These are phyloP conservation scores for Aechmea fasciata DNA, from an alignment of 176 grass and related monocot genomes.

Conservation along the genomic window DNA sequence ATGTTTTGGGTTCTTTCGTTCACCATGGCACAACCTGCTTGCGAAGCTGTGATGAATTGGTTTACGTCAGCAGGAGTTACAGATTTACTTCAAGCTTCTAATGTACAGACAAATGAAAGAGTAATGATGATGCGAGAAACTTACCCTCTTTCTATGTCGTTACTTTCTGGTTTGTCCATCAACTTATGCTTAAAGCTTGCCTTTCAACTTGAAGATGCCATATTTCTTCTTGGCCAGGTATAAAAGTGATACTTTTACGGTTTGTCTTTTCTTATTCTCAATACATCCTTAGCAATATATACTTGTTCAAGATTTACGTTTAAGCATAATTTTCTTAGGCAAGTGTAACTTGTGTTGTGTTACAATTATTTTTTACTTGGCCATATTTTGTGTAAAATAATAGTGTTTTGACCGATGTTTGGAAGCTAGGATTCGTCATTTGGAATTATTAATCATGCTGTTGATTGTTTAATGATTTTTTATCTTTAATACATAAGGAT, in stretches of 20 bases:
- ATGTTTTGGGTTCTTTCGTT: constrained; percentile 99
- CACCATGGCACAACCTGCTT: constrained; percentile 82
- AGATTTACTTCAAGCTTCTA: constrained; percentile 73
- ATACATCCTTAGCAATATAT: neutral
- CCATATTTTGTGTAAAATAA: too few relatives aligned
- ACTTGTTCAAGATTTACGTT: neutral
- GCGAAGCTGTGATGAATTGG: constrained; percentile 98
- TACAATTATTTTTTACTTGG: too few relatives aligned
- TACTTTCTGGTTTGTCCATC: constrained; percentile 93
- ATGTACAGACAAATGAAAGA: constrained; percentile 74
- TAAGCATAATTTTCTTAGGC: neutral
- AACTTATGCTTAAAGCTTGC: constrained; percentile 96
- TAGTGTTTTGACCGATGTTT: too few relatives aligned
- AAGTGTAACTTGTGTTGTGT: neutral
- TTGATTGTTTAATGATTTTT: too few relatives aligned
- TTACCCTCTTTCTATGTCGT: constrained; percentile 74
- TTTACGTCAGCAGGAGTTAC: constrained; percentile 67
- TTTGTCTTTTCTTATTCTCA: neutral
- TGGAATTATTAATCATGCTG: too few relatives aligned
- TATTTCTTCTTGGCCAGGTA: constrained; percentile 99
- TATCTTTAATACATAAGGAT: too few relatives aligned
- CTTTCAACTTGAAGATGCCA: constrained; percentile 88
- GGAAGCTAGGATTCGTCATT: too few relatives aligned
- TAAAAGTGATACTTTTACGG: neutral
- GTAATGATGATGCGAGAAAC: constrained; percentile 84